phyloP scores from a whole-genome alignment of 2,329 filamentous ascomycete genomes.

The Colletotrichum endophyticum region DNA sequence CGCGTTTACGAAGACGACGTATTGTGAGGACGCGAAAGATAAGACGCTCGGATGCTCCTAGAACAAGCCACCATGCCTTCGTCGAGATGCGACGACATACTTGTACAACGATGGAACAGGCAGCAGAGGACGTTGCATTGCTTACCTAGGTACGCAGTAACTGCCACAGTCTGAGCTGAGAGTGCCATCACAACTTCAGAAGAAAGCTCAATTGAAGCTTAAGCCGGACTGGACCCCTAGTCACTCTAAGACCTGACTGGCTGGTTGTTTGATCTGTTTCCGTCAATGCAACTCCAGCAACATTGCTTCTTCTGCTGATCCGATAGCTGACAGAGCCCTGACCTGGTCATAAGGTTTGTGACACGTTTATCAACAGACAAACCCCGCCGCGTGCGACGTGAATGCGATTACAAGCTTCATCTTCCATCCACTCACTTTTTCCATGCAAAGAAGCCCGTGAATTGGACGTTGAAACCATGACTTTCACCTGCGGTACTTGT shows the following conservation, averaged over 20 bases:
- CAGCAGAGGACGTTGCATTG: neutral
- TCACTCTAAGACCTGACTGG: neutral
- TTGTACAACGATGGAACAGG: neutral
- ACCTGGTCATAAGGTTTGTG: neutral
- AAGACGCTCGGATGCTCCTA: neutral
- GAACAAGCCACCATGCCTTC: neutral
- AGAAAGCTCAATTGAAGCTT: neutral
- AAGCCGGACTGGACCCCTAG: neutral
- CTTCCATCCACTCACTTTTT: neutral
- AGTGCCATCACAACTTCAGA: neutral
- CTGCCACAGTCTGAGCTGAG: neutral
- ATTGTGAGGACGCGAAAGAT: neutral
- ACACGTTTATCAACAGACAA: neutral
- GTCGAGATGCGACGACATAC: neutral
- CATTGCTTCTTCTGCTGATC: neutral
- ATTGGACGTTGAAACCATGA: neutral
- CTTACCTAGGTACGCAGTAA: neutral
- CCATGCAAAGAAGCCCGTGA: neutral
- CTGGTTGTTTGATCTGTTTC: neutral
- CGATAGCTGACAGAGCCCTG: neutral
- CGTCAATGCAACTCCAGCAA: neutral
- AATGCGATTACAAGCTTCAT: neutral
- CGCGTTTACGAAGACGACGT: neutral
- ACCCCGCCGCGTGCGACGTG: neutral
- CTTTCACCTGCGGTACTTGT: constrained; percentile 28